Evolutionary conservation across 2,329 filamentous ascomycete species (phyloP).

Genomic region (Fusarium haematococcum): DNA sequence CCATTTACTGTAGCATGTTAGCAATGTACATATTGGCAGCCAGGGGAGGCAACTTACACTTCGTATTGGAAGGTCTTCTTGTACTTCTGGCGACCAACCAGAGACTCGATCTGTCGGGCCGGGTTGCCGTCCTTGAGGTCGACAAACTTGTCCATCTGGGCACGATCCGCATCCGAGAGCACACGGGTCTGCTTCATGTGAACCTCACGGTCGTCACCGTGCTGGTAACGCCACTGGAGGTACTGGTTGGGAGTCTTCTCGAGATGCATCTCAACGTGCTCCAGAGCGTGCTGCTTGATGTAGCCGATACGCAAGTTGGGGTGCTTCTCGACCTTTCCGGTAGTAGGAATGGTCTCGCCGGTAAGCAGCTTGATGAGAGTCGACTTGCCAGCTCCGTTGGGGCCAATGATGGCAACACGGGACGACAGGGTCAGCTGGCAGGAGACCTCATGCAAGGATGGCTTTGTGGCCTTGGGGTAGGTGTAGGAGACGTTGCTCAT

Average conservation of each 20-base stretch:
- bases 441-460: constrained; percentile 88
- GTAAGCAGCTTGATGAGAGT: constrained; percentile 98
- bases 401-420: constrained; percentile 94
- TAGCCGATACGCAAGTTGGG: constrained; percentile 98
- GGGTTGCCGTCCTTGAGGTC: constrained; percentile 88
- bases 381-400: constrained; percentile 97
- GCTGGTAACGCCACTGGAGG: constrained; percentile 97
- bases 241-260: constrained; percentile 99
- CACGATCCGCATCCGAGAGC: constrained; percentile 84
- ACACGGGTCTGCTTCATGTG: constrained; percentile 97
- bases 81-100: constrained; percentile 97
- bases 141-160: constrained; percentile 91
- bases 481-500: constrained; percentile 93
- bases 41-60: constrained; percentile 68
- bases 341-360: constrained; percentile 86
- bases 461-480: constrained; percentile 91
- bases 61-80: constrained; percentile 99
- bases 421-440: constrained; percentile 90
- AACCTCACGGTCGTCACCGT: constrained; percentile 96
- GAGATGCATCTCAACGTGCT: constrained; percentile 99
- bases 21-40: constrained; percentile 7
- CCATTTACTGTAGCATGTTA: constrained; percentile 79
- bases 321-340: constrained; percentile 95
- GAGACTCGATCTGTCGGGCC: constrained; percentile 80
- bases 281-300: constrained; percentile 98